Evolutionary conservation across 352 stramenopile species (phyloP), one percentile per base, ranked within the genome.

Genomic region (Pythium graminicola): DNA sequence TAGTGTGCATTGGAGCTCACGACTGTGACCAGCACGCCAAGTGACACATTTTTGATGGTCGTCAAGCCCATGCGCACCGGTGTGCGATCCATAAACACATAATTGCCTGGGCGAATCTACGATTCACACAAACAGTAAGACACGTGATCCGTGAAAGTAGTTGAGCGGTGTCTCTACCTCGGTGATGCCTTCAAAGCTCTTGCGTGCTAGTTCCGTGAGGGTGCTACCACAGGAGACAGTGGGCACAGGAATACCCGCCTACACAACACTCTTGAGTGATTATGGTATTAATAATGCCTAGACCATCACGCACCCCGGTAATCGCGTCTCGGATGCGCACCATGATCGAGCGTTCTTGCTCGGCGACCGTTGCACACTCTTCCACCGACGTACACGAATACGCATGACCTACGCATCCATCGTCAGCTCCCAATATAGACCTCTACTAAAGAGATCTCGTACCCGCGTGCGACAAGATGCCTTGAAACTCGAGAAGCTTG

Each of bases 71-170:
- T 87, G 31, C 70, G 66, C 24, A 89, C 70, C 6, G 79, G 79
- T 16, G 79, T 89, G 47, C 79, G 79, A 48, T 89, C 79, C 11
- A 85, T 54, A 46, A 89, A 89, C 9, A 87, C 70, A 38, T 86
- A 87, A 62, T 87, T 89, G 24, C 76, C 79, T 11, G 76, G 74
- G 6, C 76, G 79, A 45, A 87, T 81, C 67, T 85, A 22, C 17
- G 23, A 27, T 26, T 47, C 22, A 35, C 4, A 46, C n/a, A n/a
- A n/a, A n/a, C n/a, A n/a, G n/a, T n/a, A n/a, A n/a, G n/a, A n/a
- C n/a, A n/a, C n/a, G n/a, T n/a, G n/a, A n/a, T n/a, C n/a, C n/a
- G n/a, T n/a, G n/a, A n/a, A n/a, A n/a, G n/a, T n/a, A n/a, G n/a
- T n/a, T n/a, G n/a, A n/a, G n/a, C n/a, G n/a, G n/a, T n/a, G n/a